Conservation (phyloP, 768 basidiomycete genomes). For the Xanthoconium purpureum region DNA sequence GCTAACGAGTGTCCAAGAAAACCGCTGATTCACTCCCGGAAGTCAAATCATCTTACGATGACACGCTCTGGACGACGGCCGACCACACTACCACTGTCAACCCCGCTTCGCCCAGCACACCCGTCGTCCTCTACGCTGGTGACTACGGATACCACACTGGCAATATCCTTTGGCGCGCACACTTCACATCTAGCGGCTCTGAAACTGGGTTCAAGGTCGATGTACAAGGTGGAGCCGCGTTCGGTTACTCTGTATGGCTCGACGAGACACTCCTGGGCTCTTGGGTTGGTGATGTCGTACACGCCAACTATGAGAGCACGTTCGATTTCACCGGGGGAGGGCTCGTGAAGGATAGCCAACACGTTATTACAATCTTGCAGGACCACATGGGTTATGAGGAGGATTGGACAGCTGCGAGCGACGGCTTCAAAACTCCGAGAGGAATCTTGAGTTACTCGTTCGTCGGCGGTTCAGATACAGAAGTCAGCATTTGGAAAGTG, state of each 20-base stretch:
- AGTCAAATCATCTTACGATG: slow-evolving; percentile 38
- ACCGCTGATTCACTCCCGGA: slow-evolving; percentile 34
- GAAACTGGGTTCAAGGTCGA: slow-evolving; percentile 43
- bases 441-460: slow-evolving; percentile 49
- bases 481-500: slow-evolving; percentile 46
- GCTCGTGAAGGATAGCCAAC: slow-evolving; percentile 27
- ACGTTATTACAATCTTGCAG: slow-evolving; percentile 50
- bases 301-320: slow-evolving; percentile 13
- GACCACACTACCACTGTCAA: slow-evolving; percentile 42
- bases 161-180: slow-evolving; percentile 50
- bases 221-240: slow-evolving; percentile 45
- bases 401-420: slow-evolving; percentile 41
- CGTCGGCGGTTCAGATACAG: slow-evolving; percentile 37
- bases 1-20: slow-evolving; percentile 19
- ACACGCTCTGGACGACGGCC: slow-evolving; percentile 43
- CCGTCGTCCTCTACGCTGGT: slow-evolving; percentile 45
- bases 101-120: slow-evolving; percentile 35
- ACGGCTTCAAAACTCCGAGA: slow-evolving; percentile 46
- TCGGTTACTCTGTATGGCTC: slow-evolving; percentile 50
- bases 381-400: slow-evolving; percentile 56
- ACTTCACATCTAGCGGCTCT: slow-evolving; percentile 44
- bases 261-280: slow-evolving; percentile 48
- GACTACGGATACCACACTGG: slow-evolving; percentile 53
- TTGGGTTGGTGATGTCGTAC: slow-evolving; percentile 19
- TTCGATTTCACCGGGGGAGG: slow-evolving; percentile 11